Conservation (phyloP, 176 grass and related monocot genomes). For the Dendrocalamus sinicus region DNA sequence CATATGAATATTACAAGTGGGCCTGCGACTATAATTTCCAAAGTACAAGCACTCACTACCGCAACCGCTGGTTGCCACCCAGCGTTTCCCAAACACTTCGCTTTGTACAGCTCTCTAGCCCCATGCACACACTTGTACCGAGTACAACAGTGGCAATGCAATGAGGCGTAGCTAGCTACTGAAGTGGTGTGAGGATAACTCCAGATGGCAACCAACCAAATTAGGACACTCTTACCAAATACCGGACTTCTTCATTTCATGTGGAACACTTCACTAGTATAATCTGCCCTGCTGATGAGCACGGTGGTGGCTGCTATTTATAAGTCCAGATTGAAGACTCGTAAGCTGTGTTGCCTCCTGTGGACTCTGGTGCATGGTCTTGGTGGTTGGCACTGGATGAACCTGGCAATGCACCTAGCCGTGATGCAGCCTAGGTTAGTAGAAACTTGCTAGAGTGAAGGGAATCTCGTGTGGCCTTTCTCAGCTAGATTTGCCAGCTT, state of each 20-base stretch:
- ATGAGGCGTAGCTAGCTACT: conserved; percentile 20
- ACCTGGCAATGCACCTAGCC: conserved; percentile 58
- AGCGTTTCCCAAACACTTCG: conserved; percentile 61
- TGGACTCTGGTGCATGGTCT: conserved; percentile 3
- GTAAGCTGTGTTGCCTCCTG: conserved; percentile 14
- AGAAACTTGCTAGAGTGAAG: conserved; percentile 11
- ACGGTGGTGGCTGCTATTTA: conserved; percentile 58
- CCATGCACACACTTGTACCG: background rate
- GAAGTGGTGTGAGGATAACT: conserved; percentile 53
- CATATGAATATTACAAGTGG: background rate
- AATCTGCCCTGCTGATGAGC: conserved; percentile 46
- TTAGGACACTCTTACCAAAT: background rate
- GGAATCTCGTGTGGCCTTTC: conserved; percentile 43
- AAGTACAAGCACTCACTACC: background rate
- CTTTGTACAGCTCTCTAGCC: background rate
- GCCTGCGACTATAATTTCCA: background rate
- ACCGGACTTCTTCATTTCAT: background rate
- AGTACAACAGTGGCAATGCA: background rate
- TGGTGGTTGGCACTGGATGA: conserved; percentile 10
- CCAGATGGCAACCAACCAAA: conserved; percentile 47
- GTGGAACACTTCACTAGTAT: conserved; percentile 51
- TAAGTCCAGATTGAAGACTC: conserved; percentile 37
- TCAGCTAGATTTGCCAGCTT: conserved; percentile 14
- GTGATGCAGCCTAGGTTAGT: conserved; percentile 62
- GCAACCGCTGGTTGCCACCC: background rate